A percentile compares a stretch with the other conserved stretches of the same genome.
Evolutionary conservation across 257 asterid species (phyloP).

Genomic region (Prunella vulgaris): DNA sequence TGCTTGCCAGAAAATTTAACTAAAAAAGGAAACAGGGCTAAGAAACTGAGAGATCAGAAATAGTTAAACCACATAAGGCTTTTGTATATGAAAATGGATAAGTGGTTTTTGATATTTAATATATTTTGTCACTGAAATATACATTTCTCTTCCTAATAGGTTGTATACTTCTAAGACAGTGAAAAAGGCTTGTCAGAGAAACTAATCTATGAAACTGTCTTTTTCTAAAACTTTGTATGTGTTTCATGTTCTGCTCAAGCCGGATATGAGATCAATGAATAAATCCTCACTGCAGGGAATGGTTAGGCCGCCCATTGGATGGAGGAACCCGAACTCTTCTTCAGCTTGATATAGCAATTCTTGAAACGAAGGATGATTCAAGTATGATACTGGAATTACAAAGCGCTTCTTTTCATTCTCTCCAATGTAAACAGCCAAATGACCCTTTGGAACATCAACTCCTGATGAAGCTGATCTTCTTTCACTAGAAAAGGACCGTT

Average conservation of each 20-base stretch:
- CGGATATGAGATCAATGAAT: conserved; percentile 13
- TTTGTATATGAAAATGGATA: not conserved
- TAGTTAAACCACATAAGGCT: not conserved
- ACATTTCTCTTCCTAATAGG: not conserved
- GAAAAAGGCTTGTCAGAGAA: not conserved
- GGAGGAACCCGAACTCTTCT: not conserved
- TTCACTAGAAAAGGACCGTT: not conserved
- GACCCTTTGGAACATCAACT: not conserved
- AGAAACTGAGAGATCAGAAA: too few species aligned
- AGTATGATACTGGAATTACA: not conserved
- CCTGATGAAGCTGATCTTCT: not conserved
- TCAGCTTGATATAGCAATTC: not conserved
- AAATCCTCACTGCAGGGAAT: conserved; percentile 1
- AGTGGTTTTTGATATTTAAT: not conserved
- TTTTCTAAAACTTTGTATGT: not conserved
- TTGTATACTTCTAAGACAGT: not conserved
- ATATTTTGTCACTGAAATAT: not conserved
- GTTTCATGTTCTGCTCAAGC: conserved; percentile 13
- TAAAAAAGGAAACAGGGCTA: too few species aligned
- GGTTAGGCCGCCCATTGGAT: not conserved
- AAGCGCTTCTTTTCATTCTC: not conserved
- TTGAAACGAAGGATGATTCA: not conserved
- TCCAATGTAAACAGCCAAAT: not conserved
- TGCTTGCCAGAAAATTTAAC: too few species aligned
- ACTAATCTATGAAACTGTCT: not conserved